Base-by-base conservation (phyloP, 768 basidiomycete genomes). In the Termitomyces sp. region DNA sequence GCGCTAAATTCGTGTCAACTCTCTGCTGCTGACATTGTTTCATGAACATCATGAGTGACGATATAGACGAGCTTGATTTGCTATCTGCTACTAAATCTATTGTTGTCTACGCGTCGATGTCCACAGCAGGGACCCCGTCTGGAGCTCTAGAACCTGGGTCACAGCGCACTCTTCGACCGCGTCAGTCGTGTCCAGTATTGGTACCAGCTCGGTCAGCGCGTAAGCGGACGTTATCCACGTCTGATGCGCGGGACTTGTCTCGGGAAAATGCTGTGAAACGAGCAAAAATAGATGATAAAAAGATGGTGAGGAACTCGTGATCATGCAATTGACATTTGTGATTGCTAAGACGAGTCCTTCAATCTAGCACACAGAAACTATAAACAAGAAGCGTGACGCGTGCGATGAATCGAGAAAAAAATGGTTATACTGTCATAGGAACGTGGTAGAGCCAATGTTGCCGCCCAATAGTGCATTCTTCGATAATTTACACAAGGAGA, bases 361-460 rank as follows among this genome's bases (percentile, higher is more conserved):
- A 11, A 23, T 41, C 8, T 55, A 82, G 81, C 67, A 72, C 50
- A 83, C 79, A 2, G 65, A 71, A 40, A 65, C 69, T 5, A 62
- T 71, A 15, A 75, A 75, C 47, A 61, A 64, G 42, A 76, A 69
- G 54, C 72, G 73, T 44, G 68, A 70, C 5, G 59, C 62, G 0
- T 63, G 77, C 33, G 79, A 82, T 33, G 66, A 69, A 15, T 73
- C 77, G 4, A 67, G 74, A 35, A 77, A 73, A 43, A 70, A 68
- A 23, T 84, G 82, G 79, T 55, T 83, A 10, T 64, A 73, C 60
- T 66, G 67, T 41, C 75, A 85, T 58, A 69, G 69, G 0, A 62
- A 72, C 31, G 64, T 82, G 12, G 76, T 85, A 58, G 68, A 71
- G 51, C 73, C 82, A 0, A 70, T 85, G 8, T 68, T 84, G 21